Base-by-base conservation (phyloP, 2,329 filamentous ascomycete genomes). In the Purpureocillium lavendulum region DNA sequence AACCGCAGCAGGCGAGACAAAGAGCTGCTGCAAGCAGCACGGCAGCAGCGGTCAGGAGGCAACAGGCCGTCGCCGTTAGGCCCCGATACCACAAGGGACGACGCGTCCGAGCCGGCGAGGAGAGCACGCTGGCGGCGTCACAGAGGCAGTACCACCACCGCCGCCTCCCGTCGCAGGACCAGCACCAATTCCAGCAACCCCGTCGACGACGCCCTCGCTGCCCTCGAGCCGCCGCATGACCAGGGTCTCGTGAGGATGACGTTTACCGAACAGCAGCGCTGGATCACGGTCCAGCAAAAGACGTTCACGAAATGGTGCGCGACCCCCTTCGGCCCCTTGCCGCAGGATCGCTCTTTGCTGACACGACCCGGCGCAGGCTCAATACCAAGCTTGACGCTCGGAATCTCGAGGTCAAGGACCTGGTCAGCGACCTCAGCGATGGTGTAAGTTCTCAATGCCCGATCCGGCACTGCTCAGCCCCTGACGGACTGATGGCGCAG, bases 271-370 rank as follows among this genome's bases (percentile, higher is more conserved):
- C 75, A 82, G 64, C 75, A 81, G 61, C 70, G 73, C 60, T 83
- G 79, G 79, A 74, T 83, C 53, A 80, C 72, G 58, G 88, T 95
- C 65, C 90, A 97, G 71, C 84, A 97, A 65, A 98, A 97, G 76
- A 98, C 92, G 21, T 98, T 98, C 65, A 95, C 89, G 43, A 98
- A 97, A 86, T 98, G 92, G 65, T 67, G 39, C 39, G 35, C 32
- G 16, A 15, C 15, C 16, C 31, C 14, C 10, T 14, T n/a, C 10
- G 10, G 6, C 17, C 17, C 33, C 7, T 2, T 9, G 4, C 12
- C 28, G 14, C 29, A n/a, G 14, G 8, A 17, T 29, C 30, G 13
- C 29, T 5, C 6, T 5, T 17, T 16, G 15, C 37, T 40, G 16
- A 37, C 37, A n/a, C 33, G 4, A 15, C 26, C 5, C n/a, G 9